Base-by-base conservation (phyloP, 2,329 filamentous ascomycete species). In the Alternaria sp. region DNA sequence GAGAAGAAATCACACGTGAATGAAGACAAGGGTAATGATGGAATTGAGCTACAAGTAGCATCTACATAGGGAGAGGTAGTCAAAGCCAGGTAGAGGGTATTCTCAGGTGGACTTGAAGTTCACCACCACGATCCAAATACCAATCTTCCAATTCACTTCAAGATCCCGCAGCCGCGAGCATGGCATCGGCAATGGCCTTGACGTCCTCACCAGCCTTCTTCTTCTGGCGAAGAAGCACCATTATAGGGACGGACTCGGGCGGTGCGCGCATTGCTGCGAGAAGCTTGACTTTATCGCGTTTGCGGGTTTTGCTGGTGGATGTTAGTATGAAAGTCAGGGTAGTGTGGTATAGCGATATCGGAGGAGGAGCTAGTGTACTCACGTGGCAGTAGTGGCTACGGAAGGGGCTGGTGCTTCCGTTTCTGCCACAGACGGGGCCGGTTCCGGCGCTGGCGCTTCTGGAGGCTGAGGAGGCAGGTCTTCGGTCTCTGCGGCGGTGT, bases 191-290 rank as follows among this genome's bases (percentile, higher is more conserved):
- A 43, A 72, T 52, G 8, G 67, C 59, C 49, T 69, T 69, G 46
- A 76, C 65, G 50, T 74, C 69, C 10, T 57, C 62, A 17, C 74
- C 74, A 9, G 66, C 68, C 45, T 69, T 69, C 59, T 72, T 75
- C 57, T 72, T 68, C 26, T 69, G 65, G 12, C 66, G 57, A 3
- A 77, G 66, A 15, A 67, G 56, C 30, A 68, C 57, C 2, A 74
- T 61, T 10, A 72, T 62, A 0, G 64, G 63, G 6, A 59, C 47
- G 11, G 51, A 67, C 25, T 69, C 66, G 32, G 63, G 64, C 21
- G 61, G 61, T 21, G 58, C 61, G 19, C 56, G 62, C 36, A 65
- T 36, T 2, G 59, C 36, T 4, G 54, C 49, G 50, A 61, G 19
- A 25, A 51, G 21, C 26, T 64, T 61, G 50, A 64, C 25, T n/a